Base-by-base conservation (phyloP, 192 early-diverging fungal species). In the Chytriomyces sp. region DNA sequence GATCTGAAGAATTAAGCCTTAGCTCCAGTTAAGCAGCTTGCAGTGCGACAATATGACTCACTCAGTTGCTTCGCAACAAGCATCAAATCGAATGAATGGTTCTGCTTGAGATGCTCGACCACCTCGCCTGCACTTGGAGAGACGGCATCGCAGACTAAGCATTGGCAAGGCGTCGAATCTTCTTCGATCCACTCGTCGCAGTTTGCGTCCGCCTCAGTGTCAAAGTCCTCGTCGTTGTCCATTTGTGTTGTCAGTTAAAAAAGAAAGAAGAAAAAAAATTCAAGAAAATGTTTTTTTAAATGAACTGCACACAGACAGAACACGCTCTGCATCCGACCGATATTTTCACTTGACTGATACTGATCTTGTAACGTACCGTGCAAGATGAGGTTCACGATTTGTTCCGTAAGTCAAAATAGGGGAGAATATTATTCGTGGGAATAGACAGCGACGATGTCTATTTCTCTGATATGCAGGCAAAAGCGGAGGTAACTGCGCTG, bases 41-140 rank as follows among this genome's bases (percentile, higher is more conserved):
- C 46, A n/a, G 28, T 62, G 48, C n/a, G 44, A 20, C 5, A n/a
- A 11, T 6, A 16, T 11, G 23, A 62, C 69, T 7, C 57, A 69
- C 70, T 45, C 16, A 83, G 60, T 7, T 20, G 44, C 50, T 77
- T 72, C 16, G 59, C 62, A 26, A 71, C 75, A 24, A 24, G 59
- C 8, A 94, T 82, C 20, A 98, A 80, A 80, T 96, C 92, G 81
- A 98, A 96, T n/a, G 77, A 81, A 79, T 94, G 95, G 8, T 77
- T 80, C n/a, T 62, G 7, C 50, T 84, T 85, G 92, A 96, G 93
- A 78, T 97, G 95, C 7, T 89, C 83, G 48, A 89, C 80, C 48
- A 86, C 83, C 6, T 86, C 88, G 35, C 49, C 45, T 23, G 50
- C 46, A 24, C 44, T 13, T 9, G 46, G 18, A 9, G 23, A 16